phyloP scores from a whole-genome alignment of 192 early-diverging fungal species.

The Podochytrium sp. region DNA sequence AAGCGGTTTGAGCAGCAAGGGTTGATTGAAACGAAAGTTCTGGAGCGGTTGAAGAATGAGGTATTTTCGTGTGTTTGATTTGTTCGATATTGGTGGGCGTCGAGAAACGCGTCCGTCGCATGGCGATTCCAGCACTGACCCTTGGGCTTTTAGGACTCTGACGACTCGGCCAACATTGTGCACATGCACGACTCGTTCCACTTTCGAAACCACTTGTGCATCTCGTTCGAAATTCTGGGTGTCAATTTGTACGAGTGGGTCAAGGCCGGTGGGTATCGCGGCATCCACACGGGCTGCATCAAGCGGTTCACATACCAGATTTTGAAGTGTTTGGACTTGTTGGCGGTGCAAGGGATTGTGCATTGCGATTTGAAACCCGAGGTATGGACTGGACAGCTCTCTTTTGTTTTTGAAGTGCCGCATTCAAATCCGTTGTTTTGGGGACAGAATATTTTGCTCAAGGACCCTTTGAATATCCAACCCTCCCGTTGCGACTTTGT shows the following conservation, averaged over 20 bases:
- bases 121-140: not conserved
- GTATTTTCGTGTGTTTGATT: not conserved
- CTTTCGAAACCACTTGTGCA: slow-evolving; percentile 95
- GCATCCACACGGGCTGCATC: slow-evolving; percentile 77
- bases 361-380: slow-evolving; percentile 98
- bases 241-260: slow-evolving; percentile 97
- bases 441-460: slow-evolving; percentile 78
- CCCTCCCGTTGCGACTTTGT: slow-evolving; percentile 39
- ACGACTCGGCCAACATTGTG: slow-evolving; percentile 76
- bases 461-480: slow-evolving; percentile 56
- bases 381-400: slow-evolving; percentile 49
- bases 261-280: slow-evolving; percentile 89
- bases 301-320: slow-evolving; percentile 80
- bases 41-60: slow-evolving; percentile 75
- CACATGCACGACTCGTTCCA: slow-evolving; percentile 90
- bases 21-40: slow-evolving; percentile 90
- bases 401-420: not conserved
- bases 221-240: slow-evolving; percentile 91
- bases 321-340: slow-evolving; percentile 76
- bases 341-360: slow-evolving; percentile 77
- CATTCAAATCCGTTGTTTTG: not conserved
- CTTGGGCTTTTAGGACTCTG: slow-evolving; percentile 66
- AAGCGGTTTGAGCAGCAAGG: slow-evolving; percentile 96
- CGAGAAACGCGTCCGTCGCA: too few species aligned
- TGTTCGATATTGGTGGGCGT: not conserved